phyloP scores from a whole-genome alignment of 75 land plant genomes.

The Pinus tabuliformis region DNA sequence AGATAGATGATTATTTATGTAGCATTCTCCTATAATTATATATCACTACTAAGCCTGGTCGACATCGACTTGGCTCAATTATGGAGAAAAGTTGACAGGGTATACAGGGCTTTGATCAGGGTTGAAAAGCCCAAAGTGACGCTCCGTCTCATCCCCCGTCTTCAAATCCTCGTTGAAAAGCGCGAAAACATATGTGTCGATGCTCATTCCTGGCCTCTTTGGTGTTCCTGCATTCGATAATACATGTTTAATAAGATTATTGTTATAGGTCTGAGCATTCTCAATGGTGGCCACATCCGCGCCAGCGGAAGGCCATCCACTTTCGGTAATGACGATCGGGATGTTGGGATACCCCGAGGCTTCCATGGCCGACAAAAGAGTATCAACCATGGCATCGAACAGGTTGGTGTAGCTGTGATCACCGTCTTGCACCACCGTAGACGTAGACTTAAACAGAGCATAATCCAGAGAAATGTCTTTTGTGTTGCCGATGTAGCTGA shows the following conservation, averaged over 20 bases:
- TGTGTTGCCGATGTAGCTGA: constrained; percentile 49
- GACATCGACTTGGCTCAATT: no score
- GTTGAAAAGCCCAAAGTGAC: constrained; percentile 57
- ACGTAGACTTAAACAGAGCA: constrained; percentile 33
- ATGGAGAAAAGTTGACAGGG: constrained; percentile 6
- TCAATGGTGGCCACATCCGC: constrained; percentile 51
- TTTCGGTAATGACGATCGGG: constrained; percentile 51
- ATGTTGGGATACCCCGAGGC: constrained; percentile 28
- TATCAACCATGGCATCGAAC: constrained; percentile 72
- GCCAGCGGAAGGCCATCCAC: constrained; percentile 90
- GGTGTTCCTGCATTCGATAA: constrained; percentile 50
- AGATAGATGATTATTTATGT: no score
- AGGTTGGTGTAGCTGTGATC: constrained; percentile 66
- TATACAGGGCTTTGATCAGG: constrained; percentile 21
- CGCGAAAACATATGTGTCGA: constrained; percentile 56
- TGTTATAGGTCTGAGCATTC: constrained; percentile 53
- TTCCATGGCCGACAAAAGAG: constrained; percentile 45
- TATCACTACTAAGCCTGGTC: no score
- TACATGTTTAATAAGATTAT: constrained; percentile 21
- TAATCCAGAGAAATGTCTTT: constrained; percentile 30
- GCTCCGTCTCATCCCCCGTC: constrained; percentile 40
- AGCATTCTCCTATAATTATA: no score
- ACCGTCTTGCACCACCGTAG: constrained; percentile 49
- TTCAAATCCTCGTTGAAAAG: constrained; percentile 74
- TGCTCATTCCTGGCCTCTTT: constrained; percentile 19